Evolutionary conservation across 1,284 basidiomycete species (phyloP), one percentile per base, ranked within the genome.

Genomic region (Fomitopsis pinicola): DNA sequence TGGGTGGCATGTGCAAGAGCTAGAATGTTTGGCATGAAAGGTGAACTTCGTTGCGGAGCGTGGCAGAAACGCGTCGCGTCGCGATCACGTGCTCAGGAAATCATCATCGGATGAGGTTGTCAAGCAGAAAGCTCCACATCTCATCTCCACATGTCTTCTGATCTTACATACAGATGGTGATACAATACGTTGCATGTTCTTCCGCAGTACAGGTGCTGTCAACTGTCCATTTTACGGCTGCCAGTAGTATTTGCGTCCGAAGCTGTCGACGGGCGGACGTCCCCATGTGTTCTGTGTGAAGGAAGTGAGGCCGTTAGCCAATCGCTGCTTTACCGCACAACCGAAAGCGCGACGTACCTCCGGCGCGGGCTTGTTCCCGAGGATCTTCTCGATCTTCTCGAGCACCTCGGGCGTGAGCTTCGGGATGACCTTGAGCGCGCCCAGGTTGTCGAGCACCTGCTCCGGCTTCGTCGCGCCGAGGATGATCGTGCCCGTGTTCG

Each of bases 401-500:
- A 88, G 70, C 42, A 91, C 75, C 66, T 86, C 85, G 8, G 83
- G 80, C 1, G 85, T 89, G 60, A 92, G 72, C 76, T 88, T 90
- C 48, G 86, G 85, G 60, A 91, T 74, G 52, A 91, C 79, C 42
- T 90, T 83, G 59, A 93, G 75, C 26, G 88, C 87, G 72, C 85
- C 84, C 66, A 91, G 75, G 76, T 91, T 91, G 66, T 91, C 86
- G 45, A 80, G 65, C 62, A 91, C 74, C 74, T 89, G 86, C 68
- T 83, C 80, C 42, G 82, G 80, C 66, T 77, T 82, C 22, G 80
- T 80, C 3, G 82, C 81, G 58, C 89, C 87, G 59, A 92, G 80
- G 67, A 90, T 88, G 66, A 88, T 68, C 12, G 71, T 73, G 63
- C 69, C 69, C 44, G 81, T 88, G 74, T 87, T 82, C 44, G 83